Evolutionary conservation across 2,329 filamentous ascomycete genomes (phyloP).

Genomic region (Claviceps pusilla): DNA sequence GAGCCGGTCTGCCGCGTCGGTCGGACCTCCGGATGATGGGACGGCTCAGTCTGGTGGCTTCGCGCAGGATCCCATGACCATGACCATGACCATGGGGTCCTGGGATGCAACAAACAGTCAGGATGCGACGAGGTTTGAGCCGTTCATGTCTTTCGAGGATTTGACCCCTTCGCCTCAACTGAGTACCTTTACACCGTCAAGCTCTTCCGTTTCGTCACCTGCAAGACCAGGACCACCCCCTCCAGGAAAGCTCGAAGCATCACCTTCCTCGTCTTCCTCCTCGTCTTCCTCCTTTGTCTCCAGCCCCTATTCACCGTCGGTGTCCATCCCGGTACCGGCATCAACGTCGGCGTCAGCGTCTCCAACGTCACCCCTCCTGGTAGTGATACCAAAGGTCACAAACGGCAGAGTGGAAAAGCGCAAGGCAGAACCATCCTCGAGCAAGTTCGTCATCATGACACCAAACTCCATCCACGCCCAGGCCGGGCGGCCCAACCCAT

Average conservation of each 20-base stretch:
- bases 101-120: constrained; percentile 26
- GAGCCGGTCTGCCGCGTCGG: constrained; percentile 9
- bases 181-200: constrained; percentile 8
- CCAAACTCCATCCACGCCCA: constrained; percentile 38
- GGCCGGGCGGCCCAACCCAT: constrained; percentile 34
- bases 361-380: constrained; percentile 16
- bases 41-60: constrained; percentile 21
- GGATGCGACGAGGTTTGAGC: constrained; percentile 13
- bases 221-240: constrained; percentile 13
- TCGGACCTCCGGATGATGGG: constrained; percentile 14
- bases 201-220: constrained; percentile 14
- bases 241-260: constrained; percentile 11
- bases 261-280: not conserved
- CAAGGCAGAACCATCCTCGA: constrained; percentile 12
- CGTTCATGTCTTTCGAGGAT: constrained; percentile 25
- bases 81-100: constrained; percentile 19
- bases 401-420: constrained; percentile 21
- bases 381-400: constrained; percentile 26
- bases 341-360: not conserved
- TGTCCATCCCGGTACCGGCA: not conserved
- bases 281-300: constrained; percentile 3
- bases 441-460: constrained; percentile 41
- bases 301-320: no score
- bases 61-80: constrained; percentile 18
- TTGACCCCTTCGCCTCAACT: constrained; percentile 19